Percentiles rank a stretch among this genome's conserved stretches.
Evolutionary conservation across 2,329 filamentous ascomycete species (phyloP).

Genomic region (Neurospora sp.): DNA sequence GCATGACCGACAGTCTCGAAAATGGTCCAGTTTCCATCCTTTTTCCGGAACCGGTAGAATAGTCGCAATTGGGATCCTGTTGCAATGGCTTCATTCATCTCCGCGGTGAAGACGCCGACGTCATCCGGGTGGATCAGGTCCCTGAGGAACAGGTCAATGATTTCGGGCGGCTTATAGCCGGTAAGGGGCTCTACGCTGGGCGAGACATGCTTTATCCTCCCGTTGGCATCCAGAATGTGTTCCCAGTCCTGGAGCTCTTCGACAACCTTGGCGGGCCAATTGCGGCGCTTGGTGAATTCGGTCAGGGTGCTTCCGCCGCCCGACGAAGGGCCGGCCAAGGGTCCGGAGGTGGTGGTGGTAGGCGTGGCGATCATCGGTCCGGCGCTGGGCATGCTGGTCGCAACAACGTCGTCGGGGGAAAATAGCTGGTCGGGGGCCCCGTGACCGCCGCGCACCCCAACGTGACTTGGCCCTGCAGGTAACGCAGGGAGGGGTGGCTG

Average conservation of each 20-base stretch:
- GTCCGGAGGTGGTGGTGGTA: slow-evolving; percentile 32
- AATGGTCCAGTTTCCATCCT: slow-evolving; percentile 64
- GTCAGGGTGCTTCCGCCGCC: slow-evolving; percentile 36
- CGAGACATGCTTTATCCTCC: slow-evolving; percentile 77
- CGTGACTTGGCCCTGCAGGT: neutral
- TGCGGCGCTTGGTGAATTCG: slow-evolving; percentile 50
- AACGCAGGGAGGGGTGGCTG: slow-evolving; percentile 3
- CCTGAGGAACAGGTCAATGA: slow-evolving; percentile 66
- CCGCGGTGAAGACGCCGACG: slow-evolving; percentile 68
- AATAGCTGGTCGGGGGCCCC: slow-evolving; percentile 9
- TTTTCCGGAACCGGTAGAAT: slow-evolving; percentile 75
- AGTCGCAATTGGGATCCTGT: slow-evolving; percentile 70
- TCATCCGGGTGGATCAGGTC: slow-evolving; percentile 85
- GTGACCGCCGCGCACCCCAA: neutral
- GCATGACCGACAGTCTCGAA: slow-evolving; percentile 91
- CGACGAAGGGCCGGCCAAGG: slow-evolving; percentile 26
- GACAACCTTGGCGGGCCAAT: slow-evolving; percentile 84
- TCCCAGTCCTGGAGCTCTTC: slow-evolving; percentile 85
- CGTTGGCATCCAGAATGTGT: slow-evolving; percentile 77
- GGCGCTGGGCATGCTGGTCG: slow-evolving; percentile 6
- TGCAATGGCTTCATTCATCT: slow-evolving; percentile 83
- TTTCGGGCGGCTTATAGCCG: slow-evolving; percentile 61
- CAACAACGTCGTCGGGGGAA: slow-evolving; percentile 10
- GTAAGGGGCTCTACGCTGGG: slow-evolving; percentile 66
- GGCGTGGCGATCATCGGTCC: slow-evolving; percentile 21